These are phyloP conservation scores for Chlamydomonas schloesseri DNA, from an alignment of 139 green algal species.

Conservation along the genomic window DNA sequence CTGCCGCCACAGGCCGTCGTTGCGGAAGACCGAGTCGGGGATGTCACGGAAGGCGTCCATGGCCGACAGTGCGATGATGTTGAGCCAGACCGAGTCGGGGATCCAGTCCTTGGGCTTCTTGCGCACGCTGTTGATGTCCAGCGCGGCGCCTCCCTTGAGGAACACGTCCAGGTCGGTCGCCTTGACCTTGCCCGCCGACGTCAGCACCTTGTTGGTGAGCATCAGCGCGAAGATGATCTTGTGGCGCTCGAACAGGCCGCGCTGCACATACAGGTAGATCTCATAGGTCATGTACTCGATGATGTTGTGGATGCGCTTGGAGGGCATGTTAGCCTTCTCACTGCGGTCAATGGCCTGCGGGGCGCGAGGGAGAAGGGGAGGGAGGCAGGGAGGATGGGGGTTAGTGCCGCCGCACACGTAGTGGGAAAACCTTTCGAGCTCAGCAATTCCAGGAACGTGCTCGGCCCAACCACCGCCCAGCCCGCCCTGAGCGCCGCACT, in stretches of 20 bases:
- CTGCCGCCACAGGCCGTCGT: constrained; percentile 90
- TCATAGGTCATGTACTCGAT: constrained; percentile 94
- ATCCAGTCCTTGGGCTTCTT: constrained; percentile 97
- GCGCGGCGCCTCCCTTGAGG: constrained; percentile 87
- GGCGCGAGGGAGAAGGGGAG: neutral
- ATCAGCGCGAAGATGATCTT: constrained; percentile 96
- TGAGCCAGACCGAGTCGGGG: constrained; percentile 90
- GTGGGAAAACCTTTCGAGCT: no score
- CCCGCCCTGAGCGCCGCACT: neutral
- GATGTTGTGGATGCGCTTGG: constrained; percentile 94
- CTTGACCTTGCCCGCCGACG: constrained; percentile 71
- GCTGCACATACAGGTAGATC: constrained; percentile 94
- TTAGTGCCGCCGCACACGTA: no score
- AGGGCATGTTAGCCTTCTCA: constrained; percentile 89
- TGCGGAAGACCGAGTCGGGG: constrained; percentile 82
- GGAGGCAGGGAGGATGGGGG: no score
- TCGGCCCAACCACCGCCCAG: no score
- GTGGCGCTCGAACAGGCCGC: constrained; percentile 97
- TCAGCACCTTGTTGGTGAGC: constrained; percentile 89
- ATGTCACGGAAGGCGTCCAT: constrained; percentile 89
- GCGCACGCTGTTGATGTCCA: constrained; percentile 87
- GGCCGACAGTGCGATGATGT: constrained; percentile 82
- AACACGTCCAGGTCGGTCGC: constrained; percentile 86
- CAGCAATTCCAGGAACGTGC: no score
- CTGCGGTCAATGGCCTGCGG: constrained; percentile 83